A percentile compares a stretch with the other conserved stretches of the same genome.
These are phyloP conservation scores for Puccinia triticina DNA, from an alignment of 1,284 basidiomycete species.

Conservation along the genomic window DNA sequence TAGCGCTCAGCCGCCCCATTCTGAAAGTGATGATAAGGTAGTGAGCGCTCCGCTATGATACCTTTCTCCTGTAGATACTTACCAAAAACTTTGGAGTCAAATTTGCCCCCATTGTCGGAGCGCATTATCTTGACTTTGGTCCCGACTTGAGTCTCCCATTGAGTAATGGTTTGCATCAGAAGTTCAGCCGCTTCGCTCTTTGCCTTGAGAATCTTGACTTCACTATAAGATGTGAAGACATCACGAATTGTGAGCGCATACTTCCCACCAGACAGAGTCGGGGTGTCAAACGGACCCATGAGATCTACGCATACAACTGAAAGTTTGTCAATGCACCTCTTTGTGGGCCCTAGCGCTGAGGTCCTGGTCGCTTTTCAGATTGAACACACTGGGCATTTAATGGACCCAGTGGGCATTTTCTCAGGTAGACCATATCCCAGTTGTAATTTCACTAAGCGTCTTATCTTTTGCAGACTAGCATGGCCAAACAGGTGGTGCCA, in stretches of 20 bases:
- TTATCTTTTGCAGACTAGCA: not conserved
- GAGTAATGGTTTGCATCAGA: not conserved
- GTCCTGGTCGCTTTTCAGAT: not conserved
- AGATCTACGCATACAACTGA: not conserved
- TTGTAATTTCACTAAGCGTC: not conserved
- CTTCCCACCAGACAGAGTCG: not conserved
- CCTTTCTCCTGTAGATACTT: slow-evolving; percentile 2
- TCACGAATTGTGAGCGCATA: slow-evolving; percentile 17
- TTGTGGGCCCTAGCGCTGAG: not conserved
- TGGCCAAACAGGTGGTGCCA: not conserved
- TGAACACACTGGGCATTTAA: not conserved
- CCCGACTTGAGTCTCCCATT: not conserved
- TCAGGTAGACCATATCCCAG: not conserved
- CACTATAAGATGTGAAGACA: not conserved
- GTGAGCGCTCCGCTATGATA: not conserved
- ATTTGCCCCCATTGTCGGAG: slow-evolving; percentile 18
- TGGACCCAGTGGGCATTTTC: not conserved
- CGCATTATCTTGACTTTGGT: slow-evolving; percentile 23
- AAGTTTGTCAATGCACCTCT: not conserved
- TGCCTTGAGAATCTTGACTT: not conserved
- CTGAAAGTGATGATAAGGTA: slow-evolving; percentile 44
- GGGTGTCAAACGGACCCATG: slow-evolving; percentile 4
- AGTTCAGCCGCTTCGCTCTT: not conserved
- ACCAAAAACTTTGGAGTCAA: not conserved
- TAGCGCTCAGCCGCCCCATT: slow-evolving; percentile 46